Evolutionary conservation across 176 grass and related monocot species (phyloP).

Genomic region (Otatea glauca): DNA sequence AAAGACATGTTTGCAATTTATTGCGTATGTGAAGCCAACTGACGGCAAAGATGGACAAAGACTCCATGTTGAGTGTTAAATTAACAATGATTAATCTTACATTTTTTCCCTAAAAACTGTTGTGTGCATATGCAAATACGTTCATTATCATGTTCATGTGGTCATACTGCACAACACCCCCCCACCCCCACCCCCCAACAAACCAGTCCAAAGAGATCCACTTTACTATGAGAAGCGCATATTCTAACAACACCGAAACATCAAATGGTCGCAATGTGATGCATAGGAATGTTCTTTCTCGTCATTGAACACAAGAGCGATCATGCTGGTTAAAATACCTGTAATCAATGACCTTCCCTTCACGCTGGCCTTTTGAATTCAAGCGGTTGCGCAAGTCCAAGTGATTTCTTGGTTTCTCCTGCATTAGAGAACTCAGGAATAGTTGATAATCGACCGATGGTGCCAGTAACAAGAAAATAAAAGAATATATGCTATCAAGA

Average conservation of each 20-base stretch:
- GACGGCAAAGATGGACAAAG: neutral
- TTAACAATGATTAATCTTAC: neutral
- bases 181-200: neutral
- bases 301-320: neutral
- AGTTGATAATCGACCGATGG: neutral
- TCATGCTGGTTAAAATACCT: slow-evolving; percentile 45
- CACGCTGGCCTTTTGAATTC: slow-evolving; percentile 88
- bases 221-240: neutral
- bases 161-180: too few species aligned
- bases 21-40: slow-evolving; percentile 13
- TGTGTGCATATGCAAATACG: neutral
- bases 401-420: slow-evolving; percentile 98
- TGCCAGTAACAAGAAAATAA: neutral
- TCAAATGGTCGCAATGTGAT: slow-evolving; percentile 1
- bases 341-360: slow-evolving; percentile 99
- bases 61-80: neutral
- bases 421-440: slow-evolving; percentile 38
- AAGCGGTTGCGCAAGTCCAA: slow-evolving; percentile 86
- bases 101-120: neutral
- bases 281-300: neutral
- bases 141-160: neutral
- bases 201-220: neutral
- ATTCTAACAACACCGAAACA: neutral
- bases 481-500: neutral
- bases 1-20: slow-evolving; percentile 1